phyloP scores from a whole-genome alignment of 176 grass and related monocot genomes.

The Avena insularis region DNA sequence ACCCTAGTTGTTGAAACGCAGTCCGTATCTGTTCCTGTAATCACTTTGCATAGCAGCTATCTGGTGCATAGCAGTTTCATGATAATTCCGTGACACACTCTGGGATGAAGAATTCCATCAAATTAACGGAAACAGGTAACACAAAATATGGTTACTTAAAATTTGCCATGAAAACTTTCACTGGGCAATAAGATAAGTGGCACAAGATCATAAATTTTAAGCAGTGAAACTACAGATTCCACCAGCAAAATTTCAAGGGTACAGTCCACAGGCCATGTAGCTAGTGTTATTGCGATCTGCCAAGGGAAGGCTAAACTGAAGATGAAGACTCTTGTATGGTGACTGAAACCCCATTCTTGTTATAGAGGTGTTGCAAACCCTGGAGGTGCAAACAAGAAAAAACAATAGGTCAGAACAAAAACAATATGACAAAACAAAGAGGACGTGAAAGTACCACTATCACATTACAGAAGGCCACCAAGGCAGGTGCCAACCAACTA shows the following conservation, averaged over 20 bases:
- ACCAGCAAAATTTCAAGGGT: conserved; percentile 9
- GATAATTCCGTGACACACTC: background rate
- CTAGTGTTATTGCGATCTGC: conserved; percentile 42
- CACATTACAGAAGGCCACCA: background rate
- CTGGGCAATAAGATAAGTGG: too few relatives aligned
- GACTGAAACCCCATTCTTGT: conserved; percentile 29
- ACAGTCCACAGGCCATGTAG: conserved; percentile 19
- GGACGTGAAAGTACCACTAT: background rate
- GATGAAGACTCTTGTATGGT: background rate
- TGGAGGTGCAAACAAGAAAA: conserved; percentile 21
- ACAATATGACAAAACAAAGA: background rate
- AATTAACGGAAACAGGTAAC: background rate
- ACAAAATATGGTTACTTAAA: background rate
- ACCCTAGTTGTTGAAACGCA: background rate
- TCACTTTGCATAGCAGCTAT: background rate
- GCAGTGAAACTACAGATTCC: too few relatives aligned
- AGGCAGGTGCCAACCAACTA: background rate
- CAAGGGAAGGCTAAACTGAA: conserved; percentile 19
- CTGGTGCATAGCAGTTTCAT: background rate
- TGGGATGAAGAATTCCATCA: background rate
- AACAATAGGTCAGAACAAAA: conserved; percentile 23
- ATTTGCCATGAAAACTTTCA: background rate
- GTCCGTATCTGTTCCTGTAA: background rate
- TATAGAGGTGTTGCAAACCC: conserved; percentile 67
- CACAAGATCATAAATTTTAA: too few relatives aligned